A percentile compares a stretch with the other conserved stretches of the same genome.
Evolutionary conservation across 2,329 filamentous ascomycete genomes (phyloP).

Genomic region (Apiospora aurea): DNA sequence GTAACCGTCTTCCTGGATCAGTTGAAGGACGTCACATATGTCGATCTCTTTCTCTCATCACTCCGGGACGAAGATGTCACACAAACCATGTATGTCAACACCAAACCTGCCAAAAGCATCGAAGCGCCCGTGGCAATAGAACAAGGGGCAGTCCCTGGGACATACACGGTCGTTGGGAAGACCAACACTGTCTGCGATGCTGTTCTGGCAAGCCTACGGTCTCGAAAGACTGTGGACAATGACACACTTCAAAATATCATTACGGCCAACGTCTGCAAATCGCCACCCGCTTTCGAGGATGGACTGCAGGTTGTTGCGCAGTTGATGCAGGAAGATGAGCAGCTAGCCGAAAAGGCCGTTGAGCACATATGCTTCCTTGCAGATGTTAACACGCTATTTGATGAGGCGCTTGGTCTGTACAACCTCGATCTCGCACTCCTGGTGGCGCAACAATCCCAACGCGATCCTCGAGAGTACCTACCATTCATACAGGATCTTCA

Average conservation of each 20-base stretch:
- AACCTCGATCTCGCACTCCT: slow-evolving; percentile 88
- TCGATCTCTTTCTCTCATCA: slow-evolving; percentile 91
- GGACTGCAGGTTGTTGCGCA: slow-evolving; percentile 81
- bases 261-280: slow-evolving; percentile 93
- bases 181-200: slow-evolving; percentile 90
- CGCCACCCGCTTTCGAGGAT: slow-evolving; percentile 86
- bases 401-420: slow-evolving; percentile 89
- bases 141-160: slow-evolving; percentile 4
- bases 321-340: slow-evolving; percentile 71
- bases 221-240: slow-evolving; percentile 65
- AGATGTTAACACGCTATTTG: slow-evolving; percentile 90
- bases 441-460: slow-evolving; percentile 94
- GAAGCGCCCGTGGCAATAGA: slow-evolving; percentile 30
- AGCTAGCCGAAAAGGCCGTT: slow-evolving; percentile 84
- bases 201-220: slow-evolving; percentile 72
- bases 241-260: slow-evolving; percentile 82
- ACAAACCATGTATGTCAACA: slow-evolving; percentile 92
- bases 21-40: slow-evolving; percentile 78
- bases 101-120: slow-evolving; percentile 57
- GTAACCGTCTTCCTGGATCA: slow-evolving; percentile 83
- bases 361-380: slow-evolving; percentile 98
- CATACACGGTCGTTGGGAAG: slow-evolving; percentile 58
- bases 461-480: slow-evolving; percentile 93
- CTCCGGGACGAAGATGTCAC: slow-evolving; percentile 91
- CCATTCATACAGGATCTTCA: slow-evolving; percentile 92